phyloP scores from a whole-genome alignment of 1,284 basidiomycete species.

The Ustilago hordei region DNA sequence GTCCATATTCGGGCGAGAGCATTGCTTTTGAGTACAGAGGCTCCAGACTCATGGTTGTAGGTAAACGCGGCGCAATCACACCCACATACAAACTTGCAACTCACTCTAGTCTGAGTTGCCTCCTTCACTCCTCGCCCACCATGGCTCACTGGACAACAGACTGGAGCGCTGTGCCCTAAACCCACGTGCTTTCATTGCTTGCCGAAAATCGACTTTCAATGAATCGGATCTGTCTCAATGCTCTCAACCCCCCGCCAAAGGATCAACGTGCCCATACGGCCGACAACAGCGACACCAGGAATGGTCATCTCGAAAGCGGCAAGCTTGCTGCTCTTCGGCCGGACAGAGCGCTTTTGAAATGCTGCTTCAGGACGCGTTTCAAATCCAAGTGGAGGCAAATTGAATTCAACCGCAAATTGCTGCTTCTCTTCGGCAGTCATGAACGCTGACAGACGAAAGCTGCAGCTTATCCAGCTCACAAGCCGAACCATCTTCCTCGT shows the following conservation, averaged over 20 bases:
- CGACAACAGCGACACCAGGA: not conserved
- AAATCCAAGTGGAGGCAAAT: not conserved
- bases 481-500: not conserved
- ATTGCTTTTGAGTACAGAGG: not conserved
- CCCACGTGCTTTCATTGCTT: conserved; percentile 8
- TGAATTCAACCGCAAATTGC: not conserved
- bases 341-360: not conserved
- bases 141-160: not conserved
- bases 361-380: not conserved
- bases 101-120: not conserved
- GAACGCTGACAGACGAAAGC: not conserved
- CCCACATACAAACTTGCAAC: not conserved
- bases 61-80: not conserved
- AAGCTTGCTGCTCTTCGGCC: conserved; percentile 8
- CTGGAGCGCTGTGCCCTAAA: not conserved
- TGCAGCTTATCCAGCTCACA: not conserved
- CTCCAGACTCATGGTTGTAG: no score
- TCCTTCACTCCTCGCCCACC: not conserved
- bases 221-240: not conserved
- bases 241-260: conserved; percentile 1
- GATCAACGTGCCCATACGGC: conserved; percentile 16
- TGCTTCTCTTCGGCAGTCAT: not conserved
- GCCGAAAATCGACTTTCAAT: conserved; percentile 2
- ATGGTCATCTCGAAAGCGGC: not conserved
- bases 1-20: not conserved